Evolutionary conservation across 2,329 filamentous ascomycete genomes (phyloP).

Genomic region (Ascosphaera pollenicola): DNA sequence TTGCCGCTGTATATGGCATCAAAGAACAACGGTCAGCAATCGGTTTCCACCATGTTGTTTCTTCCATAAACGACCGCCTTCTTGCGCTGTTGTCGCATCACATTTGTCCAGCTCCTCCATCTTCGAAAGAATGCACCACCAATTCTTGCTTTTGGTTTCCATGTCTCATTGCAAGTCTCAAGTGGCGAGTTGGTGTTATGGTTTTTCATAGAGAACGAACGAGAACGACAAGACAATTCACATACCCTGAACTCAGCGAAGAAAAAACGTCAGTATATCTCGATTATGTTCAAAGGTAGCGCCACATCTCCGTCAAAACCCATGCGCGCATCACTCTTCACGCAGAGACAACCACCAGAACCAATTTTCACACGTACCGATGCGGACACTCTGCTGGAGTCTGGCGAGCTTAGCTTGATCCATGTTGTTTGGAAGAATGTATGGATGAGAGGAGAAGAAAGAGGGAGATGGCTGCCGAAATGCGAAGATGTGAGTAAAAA

Average conservation of each 20-base stretch:
- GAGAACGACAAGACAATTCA: not conserved
- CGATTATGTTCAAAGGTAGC: no score
- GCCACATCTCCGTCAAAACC: not conserved
- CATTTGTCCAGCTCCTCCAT: no score
- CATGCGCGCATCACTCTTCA: not conserved
- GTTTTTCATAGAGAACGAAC: not conserved
- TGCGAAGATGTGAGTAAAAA: not conserved
- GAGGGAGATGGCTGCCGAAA: not conserved
- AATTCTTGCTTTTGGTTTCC: no score
- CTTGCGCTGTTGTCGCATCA: no score
- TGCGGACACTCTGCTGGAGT: slow-evolving; percentile 44
- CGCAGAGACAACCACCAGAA: not conserved
- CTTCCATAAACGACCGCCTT: no score
- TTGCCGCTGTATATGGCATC: slow-evolving; percentile 46
- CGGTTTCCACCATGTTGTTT: not conserved
- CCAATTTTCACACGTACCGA: slow-evolving; percentile 32
- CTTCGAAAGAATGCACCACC: no score
- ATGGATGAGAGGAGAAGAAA: not conserved
- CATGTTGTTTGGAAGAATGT: slow-evolving; percentile 25
- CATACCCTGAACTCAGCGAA: slow-evolving; percentile 6
- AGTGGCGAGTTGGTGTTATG: no score
- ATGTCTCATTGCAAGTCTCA: no score
- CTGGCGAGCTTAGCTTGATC: slow-evolving; percentile 44
- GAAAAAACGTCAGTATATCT: not conserved
- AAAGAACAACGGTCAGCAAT: slow-evolving; percentile 8